Percentiles rank a stretch among this genome's conserved stretches.
These are phyloP conservation scores for Ogataea paraovalis DNA, from an alignment of 805 yeast species.

Conservation along the genomic window DNA sequence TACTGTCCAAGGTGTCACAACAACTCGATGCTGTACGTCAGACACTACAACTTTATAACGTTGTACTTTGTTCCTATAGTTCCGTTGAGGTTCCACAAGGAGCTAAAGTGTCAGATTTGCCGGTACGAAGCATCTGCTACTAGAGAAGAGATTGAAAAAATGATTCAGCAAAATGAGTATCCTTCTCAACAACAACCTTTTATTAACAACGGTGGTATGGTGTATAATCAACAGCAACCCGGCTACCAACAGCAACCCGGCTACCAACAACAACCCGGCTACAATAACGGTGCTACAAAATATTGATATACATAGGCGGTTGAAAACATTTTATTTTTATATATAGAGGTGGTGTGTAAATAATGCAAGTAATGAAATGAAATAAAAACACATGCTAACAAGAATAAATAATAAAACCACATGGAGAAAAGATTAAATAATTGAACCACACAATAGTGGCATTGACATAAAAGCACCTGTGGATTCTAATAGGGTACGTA, in stretches of 20 bases:
- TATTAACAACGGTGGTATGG: not conserved
- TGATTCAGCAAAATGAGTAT: not conserved
- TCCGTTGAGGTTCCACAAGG: constrained; percentile 22
- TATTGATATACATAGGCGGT: no score
- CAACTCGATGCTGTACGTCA: constrained; percentile 21
- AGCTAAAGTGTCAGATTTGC: constrained; percentile 26
- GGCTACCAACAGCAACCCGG: no score
- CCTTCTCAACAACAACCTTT: not conserved
- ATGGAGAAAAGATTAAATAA: no score
- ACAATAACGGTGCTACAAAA: not conserved
- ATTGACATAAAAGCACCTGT: no score
- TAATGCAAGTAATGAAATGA: no score
- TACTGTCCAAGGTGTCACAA: constrained; percentile 28
- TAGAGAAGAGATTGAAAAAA: constrained; percentile 6
- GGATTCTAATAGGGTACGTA: constrained; percentile 18
- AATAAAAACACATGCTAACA: no score
- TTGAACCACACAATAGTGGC: no score
- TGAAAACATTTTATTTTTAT: no score
- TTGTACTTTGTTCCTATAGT: constrained; percentile 25
- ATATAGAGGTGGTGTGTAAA: no score
- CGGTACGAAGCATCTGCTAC: constrained; percentile 7
- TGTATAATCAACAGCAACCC: not conserved
- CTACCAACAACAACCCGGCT: not conserved
- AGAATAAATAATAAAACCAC: no score
- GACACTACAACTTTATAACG: constrained; percentile 21